These are phyloP conservation scores for Penicillium vulpinum DNA, from an alignment of 2,329 filamentous ascomycete genomes.

Conservation along the genomic window DNA sequence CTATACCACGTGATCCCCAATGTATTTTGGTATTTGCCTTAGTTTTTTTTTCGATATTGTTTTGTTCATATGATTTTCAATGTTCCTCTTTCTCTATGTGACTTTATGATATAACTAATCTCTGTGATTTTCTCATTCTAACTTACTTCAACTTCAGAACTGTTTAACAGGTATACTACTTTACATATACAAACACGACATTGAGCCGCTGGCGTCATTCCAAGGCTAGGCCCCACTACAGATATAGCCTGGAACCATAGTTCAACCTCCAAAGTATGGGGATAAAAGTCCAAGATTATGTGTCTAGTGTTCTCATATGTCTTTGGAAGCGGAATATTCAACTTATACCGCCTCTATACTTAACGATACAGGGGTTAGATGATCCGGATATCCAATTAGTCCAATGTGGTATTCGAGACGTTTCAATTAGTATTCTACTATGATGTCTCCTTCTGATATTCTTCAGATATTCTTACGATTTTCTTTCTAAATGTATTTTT, in stretches of 20 bases:
- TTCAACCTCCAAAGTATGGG: constrained; percentile 3
- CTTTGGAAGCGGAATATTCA: too few species aligned
- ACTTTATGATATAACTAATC: background rate
- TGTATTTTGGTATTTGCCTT: constrained; percentile 6
- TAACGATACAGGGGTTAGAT: too few species aligned
- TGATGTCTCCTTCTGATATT: too few species aligned
- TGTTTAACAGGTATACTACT: too few species aligned
- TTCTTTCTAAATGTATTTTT: too few species aligned
- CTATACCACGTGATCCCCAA: constrained; percentile 33
- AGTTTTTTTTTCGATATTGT: background rate
- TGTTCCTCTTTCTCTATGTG: background rate
- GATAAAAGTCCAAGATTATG: too few species aligned
- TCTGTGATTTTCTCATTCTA: background rate
- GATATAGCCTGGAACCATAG: constrained; percentile 13
- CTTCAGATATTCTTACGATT: too few species aligned
- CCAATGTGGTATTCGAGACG: too few species aligned
- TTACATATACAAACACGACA: background rate
- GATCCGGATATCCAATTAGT: too few species aligned
- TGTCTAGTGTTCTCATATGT: too few species aligned
- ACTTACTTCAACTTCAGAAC: background rate
- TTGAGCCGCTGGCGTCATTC: constrained; percentile 14
- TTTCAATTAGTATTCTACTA: too few species aligned
- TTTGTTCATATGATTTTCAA: background rate
- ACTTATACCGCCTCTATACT: too few species aligned
- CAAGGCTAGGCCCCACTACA: constrained; percentile 13